These are phyloP conservation scores for Capsicum baccatum DNA, from an alignment of 257 asterid species.

Conservation along the genomic window DNA sequence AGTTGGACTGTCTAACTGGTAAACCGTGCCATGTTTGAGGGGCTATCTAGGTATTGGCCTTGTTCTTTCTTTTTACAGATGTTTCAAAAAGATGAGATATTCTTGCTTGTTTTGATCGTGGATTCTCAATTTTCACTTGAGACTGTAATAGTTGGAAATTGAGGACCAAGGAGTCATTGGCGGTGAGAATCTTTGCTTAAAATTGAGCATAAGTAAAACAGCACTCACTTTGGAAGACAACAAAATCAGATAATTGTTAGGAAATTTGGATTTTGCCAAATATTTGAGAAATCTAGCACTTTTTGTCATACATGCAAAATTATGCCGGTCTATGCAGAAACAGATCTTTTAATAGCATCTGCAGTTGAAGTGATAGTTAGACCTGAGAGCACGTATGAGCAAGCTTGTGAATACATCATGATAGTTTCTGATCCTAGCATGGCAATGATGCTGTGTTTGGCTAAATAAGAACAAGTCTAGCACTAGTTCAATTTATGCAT, in stretches of 20 bases:
- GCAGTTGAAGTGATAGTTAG: background rate
- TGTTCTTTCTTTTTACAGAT: background rate
- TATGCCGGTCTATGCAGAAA: background rate
- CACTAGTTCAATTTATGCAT: background rate
- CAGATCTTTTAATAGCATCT: background rate
- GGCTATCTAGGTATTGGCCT: background rate
- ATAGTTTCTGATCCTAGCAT: background rate
- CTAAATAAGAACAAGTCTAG: background rate
- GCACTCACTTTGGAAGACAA: background rate
- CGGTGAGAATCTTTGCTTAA: background rate
- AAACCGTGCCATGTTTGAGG: background rate
- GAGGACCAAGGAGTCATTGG: constrained; percentile 10
- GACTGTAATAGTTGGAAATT: constrained; percentile 2
- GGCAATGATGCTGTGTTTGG: constrained; percentile 15
- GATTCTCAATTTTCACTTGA: background rate
- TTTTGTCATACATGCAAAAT: background rate
- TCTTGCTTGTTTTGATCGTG: background rate
- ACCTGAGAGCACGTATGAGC: constrained; percentile 23
- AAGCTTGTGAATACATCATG: constrained; percentile 1
- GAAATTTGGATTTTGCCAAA: background rate
- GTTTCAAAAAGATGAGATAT: background rate
- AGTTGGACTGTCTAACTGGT: background rate
- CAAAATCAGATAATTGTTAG: background rate
- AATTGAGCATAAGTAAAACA: background rate
- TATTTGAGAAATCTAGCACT: background rate